Base-by-base conservation (phyloP, 73 alveolate species). In the Uronychia setigera region DNA sequence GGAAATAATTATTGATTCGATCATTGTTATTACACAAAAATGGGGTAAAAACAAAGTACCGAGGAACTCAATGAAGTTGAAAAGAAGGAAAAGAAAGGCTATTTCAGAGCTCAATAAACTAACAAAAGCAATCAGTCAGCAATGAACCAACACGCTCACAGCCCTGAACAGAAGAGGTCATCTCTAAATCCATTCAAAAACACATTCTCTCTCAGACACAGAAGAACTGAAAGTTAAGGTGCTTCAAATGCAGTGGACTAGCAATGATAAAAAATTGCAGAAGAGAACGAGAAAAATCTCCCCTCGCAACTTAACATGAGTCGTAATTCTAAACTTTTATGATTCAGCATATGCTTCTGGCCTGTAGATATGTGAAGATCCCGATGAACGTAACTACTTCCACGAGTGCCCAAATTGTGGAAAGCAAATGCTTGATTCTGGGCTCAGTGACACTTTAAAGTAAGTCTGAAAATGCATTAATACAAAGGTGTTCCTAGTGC, bases 301-400 rank as follows among this genome's bases (percentile, higher is more conserved):
- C 67, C 19, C n/a, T 11, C 19, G 5, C 67, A 46, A 11, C n/a
- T 11, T 5, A 19, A 46, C 19, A 11, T 46, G 67, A 46, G 19
- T 46, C 19, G 5, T 11, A 46, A 19, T 19, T 19, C n/a, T 46
- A 46, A 46, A 19, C 67, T 46, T 46, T 46, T 5, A 5, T 46
- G 5, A 46, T 19, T 19, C 67, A 46, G 67, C 67, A 5, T 46
- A 46, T 19, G 67, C 67, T 19, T 19, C 5, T 11, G 67, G 67
- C 67, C 67, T 46, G n/a, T 46, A 46, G 19, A 46, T 46, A 11
- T 5, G 5, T 19, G 78, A 80, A 28, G 86, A 80, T 29, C 86
- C 86, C 28, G 86, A 76, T 1, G 86, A 80, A n/a, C 19, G 86
- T 1, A 76, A 80, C 28, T 80, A 80, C 59, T 80, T 28, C 58